Evolutionary conservation across 2,329 filamentous ascomycete species (phyloP).

Genomic region (Neonectria magnoliae): DNA sequence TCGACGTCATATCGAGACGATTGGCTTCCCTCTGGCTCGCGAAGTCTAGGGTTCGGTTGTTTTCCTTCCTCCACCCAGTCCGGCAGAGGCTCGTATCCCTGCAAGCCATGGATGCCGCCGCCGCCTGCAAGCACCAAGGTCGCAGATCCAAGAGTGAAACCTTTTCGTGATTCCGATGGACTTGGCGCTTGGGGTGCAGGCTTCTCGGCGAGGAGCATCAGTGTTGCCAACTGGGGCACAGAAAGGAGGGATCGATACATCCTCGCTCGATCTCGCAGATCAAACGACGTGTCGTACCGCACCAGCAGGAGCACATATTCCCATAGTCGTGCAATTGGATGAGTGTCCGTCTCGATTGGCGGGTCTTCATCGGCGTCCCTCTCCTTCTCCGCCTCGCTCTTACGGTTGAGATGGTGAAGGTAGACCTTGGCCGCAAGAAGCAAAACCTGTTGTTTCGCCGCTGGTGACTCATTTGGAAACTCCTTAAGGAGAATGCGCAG

Average conservation of each 20-base stretch:
- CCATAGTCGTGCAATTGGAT: constrained; percentile 83
- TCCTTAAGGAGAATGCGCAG: constrained; percentile 86
- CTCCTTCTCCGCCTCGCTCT: constrained; percentile 56
- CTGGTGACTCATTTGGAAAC: constrained; percentile 84
- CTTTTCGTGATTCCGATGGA: constrained; percentile 84
- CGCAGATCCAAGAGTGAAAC: constrained; percentile 82
- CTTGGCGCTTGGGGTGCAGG: constrained; percentile 91
- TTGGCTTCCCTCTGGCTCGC: constrained; percentile 64
- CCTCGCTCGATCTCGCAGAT: constrained; percentile 89
- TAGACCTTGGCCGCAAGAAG: constrained; percentile 97
- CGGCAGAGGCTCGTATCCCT: constrained; percentile 82
- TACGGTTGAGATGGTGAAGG: constrained; percentile 82
- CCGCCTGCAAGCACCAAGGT: constrained; percentile 85
- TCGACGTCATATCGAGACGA: constrained; percentile 46
- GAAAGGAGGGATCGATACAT: constrained; percentile 87
- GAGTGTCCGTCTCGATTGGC: constrained; percentile 50
- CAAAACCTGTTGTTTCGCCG: constrained; percentile 90
- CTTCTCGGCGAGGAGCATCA: constrained; percentile 93
- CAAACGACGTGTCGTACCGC: constrained; percentile 93
- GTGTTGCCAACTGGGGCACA: constrained; percentile 85
- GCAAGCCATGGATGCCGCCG: constrained; percentile 76
- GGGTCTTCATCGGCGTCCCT: constrained; percentile 47
- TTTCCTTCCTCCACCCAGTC: constrained; percentile 84
- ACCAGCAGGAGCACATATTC: constrained; percentile 85
- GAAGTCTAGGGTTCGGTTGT: constrained; percentile 80